Evolutionary conservation across 306 rosid genomes (phyloP).

Genomic region (Acacia confusa): DNA sequence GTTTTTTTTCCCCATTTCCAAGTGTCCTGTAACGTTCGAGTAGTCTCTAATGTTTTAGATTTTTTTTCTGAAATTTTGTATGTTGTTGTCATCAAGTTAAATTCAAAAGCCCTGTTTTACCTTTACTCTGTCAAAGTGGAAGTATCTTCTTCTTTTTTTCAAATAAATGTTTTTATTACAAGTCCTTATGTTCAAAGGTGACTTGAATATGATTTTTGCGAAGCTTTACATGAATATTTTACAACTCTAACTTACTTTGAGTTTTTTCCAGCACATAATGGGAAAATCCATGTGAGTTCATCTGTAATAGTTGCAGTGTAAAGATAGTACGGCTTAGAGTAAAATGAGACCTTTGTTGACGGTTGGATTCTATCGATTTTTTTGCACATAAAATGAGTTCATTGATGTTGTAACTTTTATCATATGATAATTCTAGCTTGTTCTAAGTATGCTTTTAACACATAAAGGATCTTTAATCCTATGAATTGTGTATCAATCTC

Average conservation of each 20-base stretch:
- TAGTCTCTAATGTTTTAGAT: not conserved
- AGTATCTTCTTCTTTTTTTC: no score
- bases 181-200: not conserved
- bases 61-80: not conserved
- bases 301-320: not conserved
- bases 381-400: not conserved
- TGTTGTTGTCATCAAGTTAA: not conserved
- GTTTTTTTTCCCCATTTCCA: not conserved
- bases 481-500: conserved; percentile 1
- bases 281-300: not conserved
- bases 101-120: not conserved
- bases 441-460: not conserved
- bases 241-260: not conserved
- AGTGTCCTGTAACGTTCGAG: not conserved
- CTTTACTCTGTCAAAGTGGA: not conserved
- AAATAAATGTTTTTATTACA: not conserved
- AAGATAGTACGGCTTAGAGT: not conserved
- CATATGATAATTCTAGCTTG: not conserved
- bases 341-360: not conserved
- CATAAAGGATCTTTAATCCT: not conserved
- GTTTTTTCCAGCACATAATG: not conserved
- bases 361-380: not conserved
- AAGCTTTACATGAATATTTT: not conserved
- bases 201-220: not conserved
- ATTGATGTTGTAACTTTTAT: not conserved